These are phyloP conservation scores for Osmanthus fragrans DNA, from an alignment of 257 asterid genomes.

Conservation along the genomic window DNA sequence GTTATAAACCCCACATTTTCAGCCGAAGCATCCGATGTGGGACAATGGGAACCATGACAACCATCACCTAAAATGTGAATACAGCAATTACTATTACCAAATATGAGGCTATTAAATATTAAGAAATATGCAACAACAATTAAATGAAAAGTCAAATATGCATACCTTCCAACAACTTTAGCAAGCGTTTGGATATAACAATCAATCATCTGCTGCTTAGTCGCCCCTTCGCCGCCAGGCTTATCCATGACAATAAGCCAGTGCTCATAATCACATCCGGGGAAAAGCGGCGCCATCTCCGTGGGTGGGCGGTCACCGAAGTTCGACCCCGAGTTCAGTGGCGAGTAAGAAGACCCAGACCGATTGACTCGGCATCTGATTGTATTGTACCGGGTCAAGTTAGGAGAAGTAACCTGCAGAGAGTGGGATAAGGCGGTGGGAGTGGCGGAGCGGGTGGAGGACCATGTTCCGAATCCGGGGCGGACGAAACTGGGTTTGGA, in stretches of 20 bases:
- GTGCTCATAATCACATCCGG: conserved; percentile 95
- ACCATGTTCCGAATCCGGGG: conserved; percentile 29
- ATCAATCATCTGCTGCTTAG: conserved; percentile 87
- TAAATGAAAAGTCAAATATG: background rate
- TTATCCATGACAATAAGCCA: conserved; percentile 98
- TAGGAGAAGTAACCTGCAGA: conserved; percentile 27
- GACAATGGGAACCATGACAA: too few relatives aligned
- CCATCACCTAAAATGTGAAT: too few relatives aligned
- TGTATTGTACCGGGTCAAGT: conserved; percentile 31
- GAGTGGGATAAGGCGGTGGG: conserved; percentile 33
- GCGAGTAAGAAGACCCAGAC: conserved; percentile 77
- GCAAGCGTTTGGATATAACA: conserved; percentile 85
- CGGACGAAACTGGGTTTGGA: conserved; percentile 43
- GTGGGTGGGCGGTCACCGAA: conserved; percentile 90
- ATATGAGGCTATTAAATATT: background rate
- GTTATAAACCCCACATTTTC: too few relatives aligned
- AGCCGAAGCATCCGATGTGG: too few relatives aligned
- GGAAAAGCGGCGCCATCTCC: conserved; percentile 95
- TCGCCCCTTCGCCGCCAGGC: conserved; percentile 97
- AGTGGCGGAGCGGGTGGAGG: conserved; percentile 28
- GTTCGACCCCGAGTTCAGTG: conserved; percentile 76
- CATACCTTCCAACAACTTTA: conserved; percentile 75
- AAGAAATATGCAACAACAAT: background rate
- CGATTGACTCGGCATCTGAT: conserved; percentile 72
- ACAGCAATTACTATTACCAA: background rate